Conservation (phyloP, 495 filamentous ascomycete genomes). For the Lophium mytilinum region DNA sequence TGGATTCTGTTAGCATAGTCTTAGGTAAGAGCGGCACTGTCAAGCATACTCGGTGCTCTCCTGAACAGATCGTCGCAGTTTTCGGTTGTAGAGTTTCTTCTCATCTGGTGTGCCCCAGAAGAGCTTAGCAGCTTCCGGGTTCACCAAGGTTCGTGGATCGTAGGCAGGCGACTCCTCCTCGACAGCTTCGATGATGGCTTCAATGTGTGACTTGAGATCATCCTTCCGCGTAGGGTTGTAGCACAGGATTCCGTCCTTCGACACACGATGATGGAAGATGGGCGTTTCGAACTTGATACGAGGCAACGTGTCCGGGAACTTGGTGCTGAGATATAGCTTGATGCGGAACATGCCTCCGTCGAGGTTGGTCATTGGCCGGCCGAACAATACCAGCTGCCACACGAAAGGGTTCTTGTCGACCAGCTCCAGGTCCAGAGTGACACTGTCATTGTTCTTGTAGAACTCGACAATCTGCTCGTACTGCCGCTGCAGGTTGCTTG, state of each 20-base stretch:
- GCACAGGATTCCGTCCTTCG: constrained; percentile 67
- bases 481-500: constrained; percentile 73
- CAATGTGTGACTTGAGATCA: constrained; percentile 76
- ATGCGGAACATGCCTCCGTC: constrained; percentile 88
- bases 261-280: constrained; percentile 85
- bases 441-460: constrained; percentile 58
- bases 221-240: constrained; percentile 69
- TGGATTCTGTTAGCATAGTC: neutral
- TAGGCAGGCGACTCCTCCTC: constrained; percentile 84
- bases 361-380: constrained; percentile 83
- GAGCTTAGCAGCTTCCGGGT: constrained; percentile 76
- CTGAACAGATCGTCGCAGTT: constrained; percentile 56
- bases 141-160: constrained; percentile 82
- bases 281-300: constrained; percentile 71
- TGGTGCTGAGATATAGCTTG: constrained; percentile 71
- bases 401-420: constrained; percentile 64
- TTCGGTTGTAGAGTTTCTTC: constrained; percentile 74
- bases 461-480: constrained; percentile 73
- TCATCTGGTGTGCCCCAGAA: constrained; percentile 79
- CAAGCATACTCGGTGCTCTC: constrained; percentile 44
- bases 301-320: constrained; percentile 87
- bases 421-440: constrained; percentile 65
- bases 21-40: neutral
- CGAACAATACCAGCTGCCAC: constrained; percentile 70
- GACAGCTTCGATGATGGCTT: constrained; percentile 71